Conservation (phyloP, 805 yeast genomes). For the Candida dajiaensis region DNA sequence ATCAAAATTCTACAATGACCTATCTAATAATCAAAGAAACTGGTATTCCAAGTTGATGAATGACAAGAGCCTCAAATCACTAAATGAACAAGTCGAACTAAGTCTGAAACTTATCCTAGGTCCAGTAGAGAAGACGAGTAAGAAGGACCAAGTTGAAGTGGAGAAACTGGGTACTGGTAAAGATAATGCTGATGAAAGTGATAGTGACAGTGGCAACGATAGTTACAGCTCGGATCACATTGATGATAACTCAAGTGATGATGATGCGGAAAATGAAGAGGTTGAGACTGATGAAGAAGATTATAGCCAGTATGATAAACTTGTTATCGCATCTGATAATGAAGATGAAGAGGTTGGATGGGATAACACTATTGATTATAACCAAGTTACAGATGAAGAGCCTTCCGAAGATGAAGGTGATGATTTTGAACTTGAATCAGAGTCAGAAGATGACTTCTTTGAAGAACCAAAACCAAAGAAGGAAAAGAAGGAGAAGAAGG, state of each 20-base stretch:
- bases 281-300: constrained; percentile 22
- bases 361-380: constrained; percentile 33
- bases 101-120: constrained; percentile 33
- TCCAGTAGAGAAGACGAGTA: constrained; percentile 17
- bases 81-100: constrained; percentile 33
- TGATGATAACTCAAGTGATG: constrained; percentile 17
- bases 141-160: constrained; percentile 20
- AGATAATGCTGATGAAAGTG: constrained; percentile 19
- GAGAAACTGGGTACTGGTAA: constrained; percentile 15
- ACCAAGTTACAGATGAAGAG: constrained; percentile 63
- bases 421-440: constrained; percentile 18
- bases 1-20: constrained; percentile 34
- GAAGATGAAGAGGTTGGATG: constrained; percentile 30
- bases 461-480: constrained; percentile 19
- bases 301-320: constrained; percentile 30
- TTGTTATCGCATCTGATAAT: constrained; percentile 34
- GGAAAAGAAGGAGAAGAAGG: constrained; percentile 19
- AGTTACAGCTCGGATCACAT: constrained; percentile 16
- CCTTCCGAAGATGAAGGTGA: constrained; percentile 32
- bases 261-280: constrained; percentile 21
- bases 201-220: constrained; percentile 20
- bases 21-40: constrained; percentile 23
- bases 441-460: constrained; percentile 36
- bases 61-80: constrained; percentile 41
- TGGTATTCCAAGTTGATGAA: constrained; percentile 38